Evolutionary conservation across 495 filamentous ascomycete genomes (phyloP), one percentile per base, ranked within the genome.

Genomic region (Stereocaulon alpinum): DNA sequence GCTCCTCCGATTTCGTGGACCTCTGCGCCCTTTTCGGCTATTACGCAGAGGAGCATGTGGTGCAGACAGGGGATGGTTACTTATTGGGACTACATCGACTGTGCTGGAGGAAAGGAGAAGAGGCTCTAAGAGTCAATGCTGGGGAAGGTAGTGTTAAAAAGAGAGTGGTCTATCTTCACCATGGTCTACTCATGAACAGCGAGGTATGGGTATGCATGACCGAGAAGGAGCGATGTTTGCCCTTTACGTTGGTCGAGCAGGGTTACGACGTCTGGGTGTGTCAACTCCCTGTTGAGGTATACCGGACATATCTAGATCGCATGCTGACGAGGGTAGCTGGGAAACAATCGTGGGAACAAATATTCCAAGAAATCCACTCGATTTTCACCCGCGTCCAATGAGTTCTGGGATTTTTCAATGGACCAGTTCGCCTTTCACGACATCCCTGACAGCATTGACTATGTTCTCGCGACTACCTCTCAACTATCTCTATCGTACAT

Each of bases 391-490:
- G 82, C 81, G 9, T 84, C 86, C 0, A 80, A 79, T 37, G 77
- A 82, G 32, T 98, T 98, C 67, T 98, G 93, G 93, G 82, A 96
- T 72, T 98, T 97, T 61, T 94, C 87, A 11, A 95, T 98, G 66
- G 93, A 98, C 67, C 86, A 98, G 69, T 98, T 98, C 70, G 93
- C 93, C 45, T 95, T 98, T 69, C 82, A 96, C 66, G 93, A 98
- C 73, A 96, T 98, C 55, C 93, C 93, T 4, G 86, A 97, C 71
- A 91, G 84, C 64, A 96, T 98, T 68, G 75, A 82, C 52, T 96
- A 98, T 69, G 88, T 98, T 54, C 82, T 98, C 40, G 80, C 83
- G 41, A 89, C 88, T 24, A 96, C 93, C 0, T 74, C 74, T 41
- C 88, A 93, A 67, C 77, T 79, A 34, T 95, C 90, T n/a, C 74